phyloP scores from a whole-genome alignment of 352 stramenopile genomes.

The Sclerospora graminicola region DNA sequence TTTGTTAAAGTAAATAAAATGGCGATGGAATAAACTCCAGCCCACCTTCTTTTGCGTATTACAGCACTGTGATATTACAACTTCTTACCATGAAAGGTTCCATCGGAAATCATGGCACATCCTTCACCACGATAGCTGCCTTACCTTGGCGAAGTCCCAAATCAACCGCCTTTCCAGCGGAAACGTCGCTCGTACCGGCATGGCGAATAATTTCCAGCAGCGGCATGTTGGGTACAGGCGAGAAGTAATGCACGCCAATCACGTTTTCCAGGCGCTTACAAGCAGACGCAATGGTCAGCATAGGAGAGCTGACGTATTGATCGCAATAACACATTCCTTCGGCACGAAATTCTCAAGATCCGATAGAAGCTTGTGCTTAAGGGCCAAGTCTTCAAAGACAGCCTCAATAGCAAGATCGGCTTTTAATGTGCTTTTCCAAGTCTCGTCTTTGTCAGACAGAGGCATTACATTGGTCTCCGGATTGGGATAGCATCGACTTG shows the following conservation, averaged over 20 bases:
- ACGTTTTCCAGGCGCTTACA: constrained; percentile 85
- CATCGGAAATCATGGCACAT: constrained; percentile 98
- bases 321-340: constrained; percentile 93
- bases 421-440: constrained; percentile 89
- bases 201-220: constrained; percentile 98
- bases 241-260: constrained; percentile 99
- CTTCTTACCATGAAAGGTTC: no score
- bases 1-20: no score
- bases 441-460: constrained; percentile 87
- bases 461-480: constrained; percentile 87
- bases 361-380: constrained; percentile 95
- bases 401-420: constrained; percentile 97
- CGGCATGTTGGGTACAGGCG: constrained; percentile 94
- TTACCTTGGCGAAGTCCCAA: constrained; percentile 96
- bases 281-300: constrained; percentile 86
- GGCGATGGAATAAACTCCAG: no score
- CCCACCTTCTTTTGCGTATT: no score
- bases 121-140: constrained; percentile 96
- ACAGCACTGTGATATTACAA: no score
- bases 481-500: no score
- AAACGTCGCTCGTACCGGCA: constrained; percentile 81
- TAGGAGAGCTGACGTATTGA: constrained; percentile 98
- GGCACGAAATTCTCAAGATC: constrained; percentile 90
- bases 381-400: constrained; percentile 94
- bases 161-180: constrained; percentile 88